A percentile compares a stretch with the other conserved stretches of the same genome.
Evolutionary conservation across 2,329 filamentous ascomycete species (phyloP).

Genomic region (Hymenoscyphus fraxineus): DNA sequence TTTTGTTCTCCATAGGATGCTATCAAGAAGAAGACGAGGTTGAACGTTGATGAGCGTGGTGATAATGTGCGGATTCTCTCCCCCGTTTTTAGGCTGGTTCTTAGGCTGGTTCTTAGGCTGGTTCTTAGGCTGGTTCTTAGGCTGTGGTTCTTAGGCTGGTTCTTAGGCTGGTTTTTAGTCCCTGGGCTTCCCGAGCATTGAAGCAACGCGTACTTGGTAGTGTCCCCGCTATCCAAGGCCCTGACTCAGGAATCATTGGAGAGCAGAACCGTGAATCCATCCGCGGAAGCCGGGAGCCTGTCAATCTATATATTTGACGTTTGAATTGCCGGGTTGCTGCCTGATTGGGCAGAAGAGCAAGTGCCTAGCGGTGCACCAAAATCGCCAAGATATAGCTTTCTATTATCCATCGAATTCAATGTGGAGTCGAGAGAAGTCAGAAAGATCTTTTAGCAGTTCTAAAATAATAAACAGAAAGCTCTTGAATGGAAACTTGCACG

Average conservation of each 20-base stretch:
- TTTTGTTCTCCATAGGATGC: neutral
- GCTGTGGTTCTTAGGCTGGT: no score
- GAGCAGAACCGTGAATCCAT: neutral
- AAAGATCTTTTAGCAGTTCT: no score
- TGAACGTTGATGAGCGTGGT: neutral
- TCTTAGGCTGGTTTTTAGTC: neutral
- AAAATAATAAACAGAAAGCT: no score
- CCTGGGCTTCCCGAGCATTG: neutral
- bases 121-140: neutral
- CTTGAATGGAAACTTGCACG: neutral
- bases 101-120: no score
- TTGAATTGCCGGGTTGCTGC: no score
- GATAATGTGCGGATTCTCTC: neutral
- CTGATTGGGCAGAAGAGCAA: no score
- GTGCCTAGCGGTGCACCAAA: no score
- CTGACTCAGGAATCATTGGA: neutral
- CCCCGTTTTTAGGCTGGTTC: neutral
- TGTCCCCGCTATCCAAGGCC: neutral
- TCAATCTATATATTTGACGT: neutral
- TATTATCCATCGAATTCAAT: no score
- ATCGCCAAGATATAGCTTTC: no score
- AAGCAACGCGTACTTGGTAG: neutral
- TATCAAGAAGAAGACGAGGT: neutral
- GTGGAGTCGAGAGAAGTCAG: no score
- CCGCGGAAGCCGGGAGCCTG: neutral